A percentile compares a stretch with the other conserved stretches of the same genome.
Evolutionary conservation across 2,329 filamentous ascomycete genomes (phyloP).

Genomic region (Fusarium sp.): DNA sequence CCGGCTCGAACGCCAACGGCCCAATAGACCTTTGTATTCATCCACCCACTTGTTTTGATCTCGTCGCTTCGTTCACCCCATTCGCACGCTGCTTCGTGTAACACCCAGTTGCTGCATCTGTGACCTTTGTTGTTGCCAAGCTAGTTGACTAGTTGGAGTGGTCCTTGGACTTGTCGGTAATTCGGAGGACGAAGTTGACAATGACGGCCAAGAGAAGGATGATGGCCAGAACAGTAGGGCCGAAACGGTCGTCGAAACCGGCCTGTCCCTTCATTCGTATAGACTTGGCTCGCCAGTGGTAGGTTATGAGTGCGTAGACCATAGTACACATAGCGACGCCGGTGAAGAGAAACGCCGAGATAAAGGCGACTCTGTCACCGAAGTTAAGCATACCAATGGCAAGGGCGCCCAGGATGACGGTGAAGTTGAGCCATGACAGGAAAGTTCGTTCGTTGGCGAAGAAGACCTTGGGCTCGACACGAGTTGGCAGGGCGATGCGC

Average conservation of each 20-base stretch:
- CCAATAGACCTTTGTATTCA: constrained; percentile 18
- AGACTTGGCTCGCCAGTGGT: constrained; percentile 95
- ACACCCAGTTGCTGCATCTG: background rate
- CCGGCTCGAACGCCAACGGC: constrained; percentile 38
- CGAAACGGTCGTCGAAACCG: constrained; percentile 95
- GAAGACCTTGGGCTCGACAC: constrained; percentile 99
- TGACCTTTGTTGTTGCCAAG: background rate
- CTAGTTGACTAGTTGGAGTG: constrained; percentile 39
- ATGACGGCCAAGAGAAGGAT: constrained; percentile 89
- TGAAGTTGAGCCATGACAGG: constrained; percentile 99
- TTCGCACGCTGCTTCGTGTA: background rate
- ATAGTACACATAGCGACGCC: constrained; percentile 94
- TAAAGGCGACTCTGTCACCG: constrained; percentile 92
- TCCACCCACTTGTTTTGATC: constrained; percentile 1
- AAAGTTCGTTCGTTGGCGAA: constrained; percentile 99
- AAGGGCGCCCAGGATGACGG: constrained; percentile 95
- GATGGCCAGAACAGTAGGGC: constrained; percentile 89
- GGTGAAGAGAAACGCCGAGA: constrained; percentile 93
- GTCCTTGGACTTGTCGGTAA: constrained; percentile 59
- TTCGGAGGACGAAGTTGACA: constrained; percentile 92
- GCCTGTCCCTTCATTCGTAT: constrained; percentile 92
- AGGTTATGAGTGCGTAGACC: constrained; percentile 93
- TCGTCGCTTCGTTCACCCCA: background rate
- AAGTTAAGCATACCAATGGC: constrained; percentile 99
- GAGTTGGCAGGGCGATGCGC: constrained; percentile 95